phyloP scores from a whole-genome alignment of 306 rosid species.

The Prunus mongolica region DNA sequence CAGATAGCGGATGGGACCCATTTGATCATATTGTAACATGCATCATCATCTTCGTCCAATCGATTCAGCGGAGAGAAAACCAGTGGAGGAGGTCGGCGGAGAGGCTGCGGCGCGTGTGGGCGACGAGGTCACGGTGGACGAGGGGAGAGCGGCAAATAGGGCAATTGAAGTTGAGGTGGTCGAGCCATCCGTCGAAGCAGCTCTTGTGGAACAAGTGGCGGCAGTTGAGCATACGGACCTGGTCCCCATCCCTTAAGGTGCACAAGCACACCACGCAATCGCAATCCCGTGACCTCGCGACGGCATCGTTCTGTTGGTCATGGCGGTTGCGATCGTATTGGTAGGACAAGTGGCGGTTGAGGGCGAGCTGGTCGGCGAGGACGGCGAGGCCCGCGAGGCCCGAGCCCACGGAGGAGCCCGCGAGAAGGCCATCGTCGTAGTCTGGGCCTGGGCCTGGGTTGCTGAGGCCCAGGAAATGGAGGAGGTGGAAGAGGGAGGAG shows the following conservation, averaged over 20 bases:
- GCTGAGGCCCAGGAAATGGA: constrained; percentile 45
- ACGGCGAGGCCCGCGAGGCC: constrained; percentile 57
- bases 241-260: constrained; percentile 50
- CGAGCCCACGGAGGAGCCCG: constrained; percentile 44
- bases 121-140: constrained; percentile 48
- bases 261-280: constrained; percentile 65
- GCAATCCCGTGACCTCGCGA: neutral
- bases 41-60: neutral
- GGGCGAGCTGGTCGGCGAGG: constrained; percentile 71
- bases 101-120: constrained; percentile 40
- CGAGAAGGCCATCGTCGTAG: neutral
- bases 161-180: constrained; percentile 68
- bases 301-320: neutral
- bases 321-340: neutral
- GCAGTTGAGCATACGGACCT: constrained; percentile 68
- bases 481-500: constrained; percentile 34
- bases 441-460: constrained; percentile 10
- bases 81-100: constrained; percentile 48
- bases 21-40: neutral
- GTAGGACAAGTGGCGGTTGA: constrained; percentile 42
- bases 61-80: constrained; percentile 46
- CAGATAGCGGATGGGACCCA: too few species aligned
- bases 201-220: constrained; percentile 73
- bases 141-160: constrained; percentile 78
- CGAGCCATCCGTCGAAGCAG: constrained; percentile 85